Evolutionary conservation across 805 yeast species (phyloP), one percentile per base, ranked within the genome.

Genomic region (Sugiyamaella smithiae): DNA sequence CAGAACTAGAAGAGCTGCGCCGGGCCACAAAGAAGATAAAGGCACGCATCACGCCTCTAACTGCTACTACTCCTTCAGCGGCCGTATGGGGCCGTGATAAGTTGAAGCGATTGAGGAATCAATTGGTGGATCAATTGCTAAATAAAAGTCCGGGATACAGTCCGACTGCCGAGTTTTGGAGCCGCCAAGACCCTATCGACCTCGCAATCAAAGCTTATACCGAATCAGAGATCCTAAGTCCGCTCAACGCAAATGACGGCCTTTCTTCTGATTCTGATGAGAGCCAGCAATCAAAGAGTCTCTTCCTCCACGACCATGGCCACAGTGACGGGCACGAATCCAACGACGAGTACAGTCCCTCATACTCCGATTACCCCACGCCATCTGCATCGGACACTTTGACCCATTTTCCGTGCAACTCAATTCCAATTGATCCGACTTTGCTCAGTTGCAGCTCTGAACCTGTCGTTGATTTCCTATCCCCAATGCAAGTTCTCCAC

Each of bases 61-160:
- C 57, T 9, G 57, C 57, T 19, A 54, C 57, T 12, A 54, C 57
- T 9, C 57, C 57, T 8, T 54, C 57, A 1, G 50, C 43, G 19
- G 44, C 57, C 6, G 42, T 54, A 19, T 49, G 24, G 33, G 56
- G 56, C n/a, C 33, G 42, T 11, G 48, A 43, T 26, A 40, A 24
- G 26, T 38, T 31, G 26, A 46, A 33, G 33, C 38, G 32, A 16
- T n/a, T 32, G 4, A 12, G 28, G 11, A 12, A 12, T 14, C 43
- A 38, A 22, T 16, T 24, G 19, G 12, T 12, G 11, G 29, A 38
- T 26, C 25, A 23, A 14, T 32, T 45, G 11, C 20, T 24, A 20
- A 29, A 20, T 28, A n/a, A 31, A 25, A 35, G 22, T 19, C 22
- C 16, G 19, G 5, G 12, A 3, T 35, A n/a, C 20, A 35, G 38